phyloP scores from a whole-genome alignment of 2,329 filamentous ascomycete species.

The Colletotrichum sp. region DNA sequence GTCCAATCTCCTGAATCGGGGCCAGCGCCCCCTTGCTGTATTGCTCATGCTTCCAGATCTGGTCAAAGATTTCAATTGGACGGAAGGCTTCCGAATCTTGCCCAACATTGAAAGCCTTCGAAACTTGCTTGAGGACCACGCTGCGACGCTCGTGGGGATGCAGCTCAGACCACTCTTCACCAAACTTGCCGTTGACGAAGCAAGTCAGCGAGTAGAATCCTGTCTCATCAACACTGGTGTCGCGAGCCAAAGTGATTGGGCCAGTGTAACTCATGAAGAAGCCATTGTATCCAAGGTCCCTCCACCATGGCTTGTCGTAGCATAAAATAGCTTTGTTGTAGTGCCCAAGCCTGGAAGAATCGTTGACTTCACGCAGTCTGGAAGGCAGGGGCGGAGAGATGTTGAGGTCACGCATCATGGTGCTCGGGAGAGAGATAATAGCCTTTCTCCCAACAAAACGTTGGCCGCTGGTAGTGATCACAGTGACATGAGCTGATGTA shows the following conservation, averaged over 20 bases:
- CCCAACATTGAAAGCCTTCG: slow-evolving; percentile 27
- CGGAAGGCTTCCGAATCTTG: slow-evolving; percentile 22
- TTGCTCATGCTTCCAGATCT: slow-evolving; percentile 35
- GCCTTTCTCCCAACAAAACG: slow-evolving; percentile 38
- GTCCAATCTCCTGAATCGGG: slow-evolving; percentile 33
- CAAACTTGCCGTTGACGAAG: slow-evolving; percentile 43
- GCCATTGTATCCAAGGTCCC: slow-evolving; percentile 36
- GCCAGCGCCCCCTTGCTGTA: slow-evolving; percentile 37
- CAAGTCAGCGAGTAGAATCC: slow-evolving; percentile 40
- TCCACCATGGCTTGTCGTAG: slow-evolving; percentile 37
- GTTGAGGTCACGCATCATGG: slow-evolving; percentile 47
- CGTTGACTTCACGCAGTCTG: slow-evolving; percentile 35
- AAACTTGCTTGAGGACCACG: slow-evolving; percentile 37
- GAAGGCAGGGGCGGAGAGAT: slow-evolving; percentile 49
- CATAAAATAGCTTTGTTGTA: slow-evolving; percentile 46
- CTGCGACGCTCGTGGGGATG: slow-evolving; percentile 28
- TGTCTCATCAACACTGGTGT: slow-evolving; percentile 39
- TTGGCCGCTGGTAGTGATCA: slow-evolving; percentile 26
- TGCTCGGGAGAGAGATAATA: slow-evolving; percentile 53
- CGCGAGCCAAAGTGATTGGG: slow-evolving; percentile 42
- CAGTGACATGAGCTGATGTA: slow-evolving; percentile 5
- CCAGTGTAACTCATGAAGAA: slow-evolving; percentile 44
- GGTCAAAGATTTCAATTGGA: slow-evolving; percentile 33
- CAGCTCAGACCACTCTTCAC: slow-evolving; percentile 36
- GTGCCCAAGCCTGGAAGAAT: slow-evolving; percentile 41